These are phyloP conservation scores for Eimeria tenella DNA, from an alignment of 169 alveolate species.

Conservation along the genomic window DNA sequence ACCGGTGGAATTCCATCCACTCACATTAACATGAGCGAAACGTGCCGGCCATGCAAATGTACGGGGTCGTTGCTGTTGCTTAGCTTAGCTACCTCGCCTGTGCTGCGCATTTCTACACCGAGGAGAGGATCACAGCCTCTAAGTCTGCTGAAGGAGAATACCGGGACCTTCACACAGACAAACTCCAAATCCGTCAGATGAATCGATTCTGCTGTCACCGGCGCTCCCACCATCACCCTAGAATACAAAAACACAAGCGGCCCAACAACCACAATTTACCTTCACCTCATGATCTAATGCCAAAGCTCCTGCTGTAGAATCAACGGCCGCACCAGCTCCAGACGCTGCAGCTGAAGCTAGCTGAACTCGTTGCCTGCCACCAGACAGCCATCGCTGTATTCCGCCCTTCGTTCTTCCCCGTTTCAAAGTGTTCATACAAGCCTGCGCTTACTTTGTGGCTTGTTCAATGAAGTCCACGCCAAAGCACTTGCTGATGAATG, in stretches of 20 bases:
- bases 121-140: constrained; percentile 91
- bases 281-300: not conserved
- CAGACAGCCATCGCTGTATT: not conserved
- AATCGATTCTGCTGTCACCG: constrained; percentile 85
- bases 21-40: not conserved
- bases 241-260: not conserved
- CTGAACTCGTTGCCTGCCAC: not conserved
- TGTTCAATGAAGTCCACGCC: constrained; percentile 90
- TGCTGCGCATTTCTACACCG: constrained; percentile 94
- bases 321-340: not conserved
- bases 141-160: constrained; percentile 91
- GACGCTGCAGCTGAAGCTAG: not conserved
- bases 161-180: constrained; percentile 91
- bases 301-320: no score
- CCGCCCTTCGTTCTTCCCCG: not conserved
- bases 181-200: constrained; percentile 91
- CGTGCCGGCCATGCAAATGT: not conserved
- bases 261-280: not conserved
- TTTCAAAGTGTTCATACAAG: not conserved
- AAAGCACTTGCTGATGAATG: constrained; percentile 90
- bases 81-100: constrained; percentile 89
- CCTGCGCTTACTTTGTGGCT: constrained; percentile 84
- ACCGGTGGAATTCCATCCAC: not conserved
- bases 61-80: not conserved
- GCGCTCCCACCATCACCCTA: constrained; percentile 89